Conservation (phyloP, 176 grass and related monocot genomes). For the Oryza coarctata region DNA sequence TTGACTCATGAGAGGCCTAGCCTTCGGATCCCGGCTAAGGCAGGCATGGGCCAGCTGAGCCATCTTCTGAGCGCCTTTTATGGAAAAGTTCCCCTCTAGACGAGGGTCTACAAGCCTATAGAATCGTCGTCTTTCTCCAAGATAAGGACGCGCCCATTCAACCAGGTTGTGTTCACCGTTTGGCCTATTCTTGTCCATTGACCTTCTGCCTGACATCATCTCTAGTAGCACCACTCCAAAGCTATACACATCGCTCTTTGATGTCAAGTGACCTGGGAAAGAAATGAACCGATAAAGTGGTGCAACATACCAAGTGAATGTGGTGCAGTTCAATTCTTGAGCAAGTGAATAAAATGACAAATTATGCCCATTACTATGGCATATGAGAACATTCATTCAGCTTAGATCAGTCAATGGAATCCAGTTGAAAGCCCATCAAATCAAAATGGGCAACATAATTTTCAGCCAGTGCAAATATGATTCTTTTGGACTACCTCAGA, state of each 20-base stretch:
- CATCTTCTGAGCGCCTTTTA: constrained; percentile 70
- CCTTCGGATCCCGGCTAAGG: constrained; percentile 71
- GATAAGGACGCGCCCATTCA: constrained; percentile 73
- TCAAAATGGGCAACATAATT: not conserved
- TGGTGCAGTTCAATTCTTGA: not conserved
- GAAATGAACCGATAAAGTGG: constrained; percentile 22
- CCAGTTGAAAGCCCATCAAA: not conserved
- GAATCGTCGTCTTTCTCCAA: constrained; percentile 68
- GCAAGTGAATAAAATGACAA: constrained; percentile 1
- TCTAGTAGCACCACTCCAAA: constrained; percentile 86
- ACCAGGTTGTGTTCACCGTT: constrained; percentile 96
- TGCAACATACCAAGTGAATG: constrained; percentile 16
- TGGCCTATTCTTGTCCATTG: constrained; percentile 85
- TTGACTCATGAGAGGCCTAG: constrained; percentile 85
- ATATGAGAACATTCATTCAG: constrained; percentile 14
- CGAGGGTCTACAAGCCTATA: constrained; percentile 75
- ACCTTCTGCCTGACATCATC: constrained; percentile 79
- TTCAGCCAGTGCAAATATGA: not conserved
- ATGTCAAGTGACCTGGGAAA: constrained; percentile 73
- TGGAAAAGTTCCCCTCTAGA: constrained; percentile 73
- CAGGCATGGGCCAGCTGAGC: constrained; percentile 69
- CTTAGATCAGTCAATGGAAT: not conserved
- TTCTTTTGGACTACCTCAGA: constrained; percentile 24
- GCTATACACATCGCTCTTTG: constrained; percentile 87
- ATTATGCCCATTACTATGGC: not conserved